Conservation (phyloP, 768 basidiomycete species). For the Scleroderma bovista region DNA sequence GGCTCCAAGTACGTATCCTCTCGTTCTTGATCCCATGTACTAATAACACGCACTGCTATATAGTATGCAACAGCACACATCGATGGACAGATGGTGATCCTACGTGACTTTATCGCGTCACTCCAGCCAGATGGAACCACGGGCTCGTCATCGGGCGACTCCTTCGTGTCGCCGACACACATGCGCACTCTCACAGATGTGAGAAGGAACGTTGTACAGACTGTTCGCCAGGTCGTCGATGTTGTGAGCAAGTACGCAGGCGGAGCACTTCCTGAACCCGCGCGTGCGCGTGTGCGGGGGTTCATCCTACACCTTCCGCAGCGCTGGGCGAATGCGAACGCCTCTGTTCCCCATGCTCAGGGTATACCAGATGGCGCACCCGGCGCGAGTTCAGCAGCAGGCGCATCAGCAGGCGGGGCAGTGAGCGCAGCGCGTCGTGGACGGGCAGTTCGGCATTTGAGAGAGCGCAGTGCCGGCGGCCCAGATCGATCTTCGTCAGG, state of each 20-base stretch:
- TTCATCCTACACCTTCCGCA: slow-evolving; percentile 79
- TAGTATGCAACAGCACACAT: slow-evolving; percentile 87
- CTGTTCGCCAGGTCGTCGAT: slow-evolving; percentile 84
- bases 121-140: slow-evolving; percentile 39
- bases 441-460: slow-evolving; percentile 19
- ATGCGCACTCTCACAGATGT: slow-evolving; percentile 68
- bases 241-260: slow-evolving; percentile 85
- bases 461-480: slow-evolving; percentile 36
- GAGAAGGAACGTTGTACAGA: slow-evolving; percentile 80
- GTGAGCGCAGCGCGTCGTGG: slow-evolving; percentile 14
- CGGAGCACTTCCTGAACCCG: slow-evolving; percentile 80
- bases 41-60: background rate
- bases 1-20: slow-evolving; percentile 64
- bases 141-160: slow-evolving; percentile 20
- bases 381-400: slow-evolving; percentile 33
- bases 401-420: slow-evolving; percentile 22
- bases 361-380: slow-evolving; percentile 23
- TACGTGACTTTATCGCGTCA: slow-evolving; percentile 78
- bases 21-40: background rate
- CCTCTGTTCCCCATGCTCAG: slow-evolving; percentile 7
- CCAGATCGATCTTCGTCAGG: slow-evolving; percentile 26
- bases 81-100: slow-evolving; percentile 77
- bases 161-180: slow-evolving; percentile 42
- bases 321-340: slow-evolving; percentile 59
- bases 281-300: slow-evolving; percentile 62